phyloP scores from a whole-genome alignment of 129 eudicot species.

The Flaveria trinervia region DNA sequence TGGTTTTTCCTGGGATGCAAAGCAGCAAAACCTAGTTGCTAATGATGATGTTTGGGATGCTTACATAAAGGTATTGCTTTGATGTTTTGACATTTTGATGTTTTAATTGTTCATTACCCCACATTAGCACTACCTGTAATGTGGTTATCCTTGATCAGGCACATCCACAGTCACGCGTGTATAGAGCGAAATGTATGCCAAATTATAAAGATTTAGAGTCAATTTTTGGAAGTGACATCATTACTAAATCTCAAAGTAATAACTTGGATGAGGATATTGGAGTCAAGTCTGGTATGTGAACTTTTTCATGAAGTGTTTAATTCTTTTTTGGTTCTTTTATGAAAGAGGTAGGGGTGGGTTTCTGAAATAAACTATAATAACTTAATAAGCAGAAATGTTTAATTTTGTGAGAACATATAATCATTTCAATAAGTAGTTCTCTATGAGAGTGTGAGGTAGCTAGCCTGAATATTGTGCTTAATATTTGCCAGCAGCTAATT shows the following conservation, averaged over 20 bases:
- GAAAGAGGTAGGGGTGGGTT: not conserved
- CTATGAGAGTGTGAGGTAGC: not conserved
- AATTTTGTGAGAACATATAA: not conserved
- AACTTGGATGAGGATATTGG: slow-evolving; percentile 39
- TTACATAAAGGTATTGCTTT: slow-evolving; percentile 46
- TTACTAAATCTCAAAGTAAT: slow-evolving; percentile 24
- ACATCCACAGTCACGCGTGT: slow-evolving; percentile 50
- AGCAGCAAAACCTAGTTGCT: slow-evolving; percentile 49
- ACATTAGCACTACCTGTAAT: slow-evolving; percentile 15
- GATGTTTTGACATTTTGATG: not conserved
- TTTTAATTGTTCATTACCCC: not conserved
- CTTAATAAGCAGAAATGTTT: not conserved
- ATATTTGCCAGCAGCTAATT: not conserved
- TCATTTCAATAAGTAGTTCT: not conserved
- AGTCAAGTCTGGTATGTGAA: slow-evolving; percentile 43
- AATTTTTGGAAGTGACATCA: slow-evolving; percentile 42
- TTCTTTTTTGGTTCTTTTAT: slow-evolving; percentile 8
- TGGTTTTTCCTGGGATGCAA: slow-evolving; percentile 56
- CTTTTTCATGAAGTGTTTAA: not conserved
- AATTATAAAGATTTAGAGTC: slow-evolving; percentile 43
- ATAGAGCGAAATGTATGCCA: slow-evolving; percentile 46
- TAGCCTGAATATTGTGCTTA: not conserved
- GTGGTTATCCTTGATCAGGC: slow-evolving; percentile 31
- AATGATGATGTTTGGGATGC: slow-evolving; percentile 60
- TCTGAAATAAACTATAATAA: not conserved